Evolutionary conservation across 1,139 yeast genomes (phyloP), one percentile per base, ranked within the genome.

Genomic region (Tardiomyces blankii): DNA sequence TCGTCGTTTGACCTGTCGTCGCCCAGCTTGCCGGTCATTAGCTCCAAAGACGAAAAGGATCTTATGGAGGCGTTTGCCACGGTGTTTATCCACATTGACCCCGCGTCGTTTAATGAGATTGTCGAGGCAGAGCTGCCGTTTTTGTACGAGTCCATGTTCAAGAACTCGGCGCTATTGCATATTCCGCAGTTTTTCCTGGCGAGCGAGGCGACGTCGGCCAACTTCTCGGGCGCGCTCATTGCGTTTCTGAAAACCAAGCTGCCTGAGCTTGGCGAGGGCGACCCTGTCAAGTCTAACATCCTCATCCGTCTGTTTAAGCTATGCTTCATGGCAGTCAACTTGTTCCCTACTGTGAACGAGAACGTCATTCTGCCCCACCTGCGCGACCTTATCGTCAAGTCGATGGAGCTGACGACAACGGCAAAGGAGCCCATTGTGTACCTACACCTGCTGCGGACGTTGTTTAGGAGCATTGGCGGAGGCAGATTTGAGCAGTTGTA

Each of bases 21-120:
- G 48, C 63, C 25, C 55, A 61, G 25, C 64, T 66, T 85, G 43
- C 94, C 95, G 4, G 83, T 85, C 5, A 80, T 89, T 2, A 84
- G 94, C 1, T 81, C 95, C 0, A 88, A 87, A 54, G 97, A 89
- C 59, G 96, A 89, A 51, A 88, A 91, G 56, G 98, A 93, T 55
- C 70, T 89, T 49, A 88, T 91, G 95, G 98, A 93, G 61, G 83
- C 89, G 1, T 80, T 93, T 61, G 96, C 96, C 0, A 84, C 95
- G 1, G 86, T 91, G 54, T 93, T 87, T 63, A 86, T 88, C 56
- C 95, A 88, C 61, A 76, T 93, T 47, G 99, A 93, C 58, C 93
- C 96, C 18, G 91, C 97, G 1, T 85, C 96, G 1, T 93, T 93
- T 63, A 89, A 87, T 61, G 99, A 93, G 64, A 82, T 91, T 53